Base-by-base conservation (phyloP, 208 protist genomes). In the Leptomonas pyrrhocoris region DNA sequence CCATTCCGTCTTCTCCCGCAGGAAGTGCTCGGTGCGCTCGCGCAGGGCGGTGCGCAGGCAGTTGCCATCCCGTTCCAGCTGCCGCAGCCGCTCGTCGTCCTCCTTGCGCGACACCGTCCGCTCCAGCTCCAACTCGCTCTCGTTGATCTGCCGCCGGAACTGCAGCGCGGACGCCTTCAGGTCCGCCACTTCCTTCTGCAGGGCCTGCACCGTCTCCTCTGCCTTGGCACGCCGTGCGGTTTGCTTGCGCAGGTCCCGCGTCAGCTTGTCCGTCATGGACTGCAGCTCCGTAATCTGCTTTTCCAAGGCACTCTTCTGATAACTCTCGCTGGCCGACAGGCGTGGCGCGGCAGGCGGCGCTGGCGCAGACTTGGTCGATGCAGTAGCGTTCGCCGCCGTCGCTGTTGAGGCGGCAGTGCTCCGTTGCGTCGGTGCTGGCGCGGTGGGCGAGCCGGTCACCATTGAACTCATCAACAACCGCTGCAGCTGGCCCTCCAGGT, bases 401-500 rank as follows among this genome's bases (percentile, higher is more conserved):
- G 25, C 19, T 42, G 11, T 28, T n/a, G 13, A 16, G 28, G 11
- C 21, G 57, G 34, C 2, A 4, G 21, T 16, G 68, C 25, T 60
- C 23, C 30, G 18, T 49, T 31, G 19, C 27, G 28, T 1, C 18
- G 68, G 21, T 19, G 54, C 9, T 54, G 50, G 23, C 59, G 60
- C 21, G 12, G n/a, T 40, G 4, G 46, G 60, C 23, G 46, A 40
- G 60, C 46, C 60, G 8, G 58, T 64, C 38, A 75, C 61, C 28
- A 77, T 58, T 11, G 55, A 53, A 40, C 57, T 62, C 31, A 64
- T 75, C 13, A 92, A 53, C 27, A 93, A 49, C 3, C 89, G 83
- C 51, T 92, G 83, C 34, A 94, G 65, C 68, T 94, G 89, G 0
- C 89, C 89, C 55, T 94, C 85, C 1, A 94, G 66, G 34, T 88